Conservation (phyloP, 2,329 filamentous ascomycete genomes). For the Talaromyces piceae region DNA sequence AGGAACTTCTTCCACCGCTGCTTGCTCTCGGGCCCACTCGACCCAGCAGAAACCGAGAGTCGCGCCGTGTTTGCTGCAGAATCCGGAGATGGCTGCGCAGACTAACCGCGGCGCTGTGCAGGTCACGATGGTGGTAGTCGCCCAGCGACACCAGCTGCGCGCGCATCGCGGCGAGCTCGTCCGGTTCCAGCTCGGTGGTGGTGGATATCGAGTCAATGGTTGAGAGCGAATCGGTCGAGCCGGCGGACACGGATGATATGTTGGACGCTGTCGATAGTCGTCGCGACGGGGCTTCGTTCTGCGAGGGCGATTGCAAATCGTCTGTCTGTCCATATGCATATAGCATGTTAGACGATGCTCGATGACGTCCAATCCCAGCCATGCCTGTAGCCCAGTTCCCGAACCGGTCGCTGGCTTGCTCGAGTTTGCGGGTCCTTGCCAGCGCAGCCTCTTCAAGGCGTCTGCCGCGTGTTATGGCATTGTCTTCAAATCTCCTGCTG, state of each 20-base stretch:
- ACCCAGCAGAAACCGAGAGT: constrained; percentile 8
- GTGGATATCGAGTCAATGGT: constrained; percentile 32
- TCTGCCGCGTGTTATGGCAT: constrained; percentile 17
- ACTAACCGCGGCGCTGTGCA: constrained; percentile 28
- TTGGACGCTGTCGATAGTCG: constrained; percentile 23
- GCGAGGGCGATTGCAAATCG: neutral
- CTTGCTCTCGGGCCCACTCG: constrained; percentile 10
- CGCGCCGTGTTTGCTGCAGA: constrained; percentile 27
- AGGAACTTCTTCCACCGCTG: no score
- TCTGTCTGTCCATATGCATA: constrained; percentile 1
- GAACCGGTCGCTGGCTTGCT: constrained; percentile 14
- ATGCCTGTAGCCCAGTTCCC: constrained; percentile 7
- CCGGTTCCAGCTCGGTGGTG: constrained; percentile 28
- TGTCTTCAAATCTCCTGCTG: constrained; percentile 14
- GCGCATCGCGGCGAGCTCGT: constrained; percentile 29
- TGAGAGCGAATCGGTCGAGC: constrained; percentile 26
- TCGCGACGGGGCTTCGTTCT: constrained; percentile 12
- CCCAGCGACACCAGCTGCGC: constrained; percentile 27
- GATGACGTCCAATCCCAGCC: neutral
- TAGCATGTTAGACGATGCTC: neutral
- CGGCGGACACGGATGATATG: constrained; percentile 17
- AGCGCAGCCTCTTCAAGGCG: constrained; percentile 20
- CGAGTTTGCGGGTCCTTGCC: constrained; percentile 20
- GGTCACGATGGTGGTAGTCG: constrained; percentile 28
- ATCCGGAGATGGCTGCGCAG: constrained; percentile 28